These are phyloP conservation scores for Wickerhamomyces sp. DNA, from an alignment of 1,139 yeast genomes.

Conservation along the genomic window DNA sequence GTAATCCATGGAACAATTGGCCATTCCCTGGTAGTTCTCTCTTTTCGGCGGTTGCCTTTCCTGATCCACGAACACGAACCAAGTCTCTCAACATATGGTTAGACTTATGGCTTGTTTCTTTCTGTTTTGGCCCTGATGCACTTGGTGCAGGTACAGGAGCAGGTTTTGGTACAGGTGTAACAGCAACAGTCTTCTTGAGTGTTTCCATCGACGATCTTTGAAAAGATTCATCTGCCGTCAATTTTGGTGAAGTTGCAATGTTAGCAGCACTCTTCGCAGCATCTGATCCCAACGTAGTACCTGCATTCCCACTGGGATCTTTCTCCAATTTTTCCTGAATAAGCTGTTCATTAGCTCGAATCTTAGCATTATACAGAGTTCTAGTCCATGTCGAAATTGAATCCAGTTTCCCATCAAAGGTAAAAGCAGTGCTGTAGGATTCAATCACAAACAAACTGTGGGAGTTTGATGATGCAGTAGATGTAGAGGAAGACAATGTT, in stretches of 20 bases:
- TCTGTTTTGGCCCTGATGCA: too few species aligned
- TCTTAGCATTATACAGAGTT: conserved; percentile 44
- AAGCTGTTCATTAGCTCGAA: conserved; percentile 41
- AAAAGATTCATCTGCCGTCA: conserved; percentile 5
- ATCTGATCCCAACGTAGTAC: conserved; percentile 26
- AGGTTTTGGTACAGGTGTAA: too few species aligned
- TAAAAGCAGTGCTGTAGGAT: conserved; percentile 41
- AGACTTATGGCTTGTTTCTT: too few species aligned
- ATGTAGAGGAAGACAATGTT: too few species aligned
- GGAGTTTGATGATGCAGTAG: conserved; percentile 28
- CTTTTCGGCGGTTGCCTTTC: background rate
- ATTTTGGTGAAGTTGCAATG: conserved; percentile 22
- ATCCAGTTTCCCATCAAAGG: conserved; percentile 52
- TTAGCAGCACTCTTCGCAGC: conserved; percentile 31
- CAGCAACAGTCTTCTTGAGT: too few species aligned
- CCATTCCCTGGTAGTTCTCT: conserved; percentile 18
- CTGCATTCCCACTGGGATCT: conserved; percentile 28
- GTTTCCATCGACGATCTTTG: background rate
- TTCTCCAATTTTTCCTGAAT: conserved; percentile 24
- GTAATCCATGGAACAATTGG: conserved; percentile 30
- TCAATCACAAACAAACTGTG: conserved; percentile 49
- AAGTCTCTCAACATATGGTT: conserved; percentile 27
- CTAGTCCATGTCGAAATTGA: conserved; percentile 56
- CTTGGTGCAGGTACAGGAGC: too few species aligned
- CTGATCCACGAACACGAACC: conserved; percentile 25